A percentile compares a stretch with the other conserved stretches of the same genome.
Conservation (phyloP, 2,329 filamentous ascomycete species). For the Alternaria gansuensis region DNA sequence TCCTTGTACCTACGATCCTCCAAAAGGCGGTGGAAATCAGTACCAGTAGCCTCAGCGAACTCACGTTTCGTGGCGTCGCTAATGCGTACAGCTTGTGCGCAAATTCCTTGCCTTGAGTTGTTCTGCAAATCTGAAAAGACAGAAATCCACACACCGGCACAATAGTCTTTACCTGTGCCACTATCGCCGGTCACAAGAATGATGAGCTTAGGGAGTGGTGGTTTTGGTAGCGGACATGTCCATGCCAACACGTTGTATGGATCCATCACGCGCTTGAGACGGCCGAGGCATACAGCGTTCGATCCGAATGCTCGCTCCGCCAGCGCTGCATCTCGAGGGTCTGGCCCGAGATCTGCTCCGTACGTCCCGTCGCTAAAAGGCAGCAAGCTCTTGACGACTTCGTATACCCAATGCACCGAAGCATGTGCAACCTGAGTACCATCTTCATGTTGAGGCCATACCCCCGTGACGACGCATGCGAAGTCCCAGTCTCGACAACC, state of each 20-base stretch:
- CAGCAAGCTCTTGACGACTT: conserved; percentile 59
- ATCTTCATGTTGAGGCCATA: conserved; percentile 67
- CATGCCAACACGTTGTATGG: conserved; percentile 63
- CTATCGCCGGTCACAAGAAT: conserved; percentile 64
- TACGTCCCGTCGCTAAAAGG: conserved; percentile 64
- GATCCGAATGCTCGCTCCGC: conserved; percentile 66
- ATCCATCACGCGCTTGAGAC: conserved; percentile 62
- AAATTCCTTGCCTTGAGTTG: background rate
- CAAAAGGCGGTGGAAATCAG: conserved; percentile 61
- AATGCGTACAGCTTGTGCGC: conserved; percentile 18
- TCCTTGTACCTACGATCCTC: conserved; percentile 69
- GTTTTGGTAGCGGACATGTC: conserved; percentile 63
- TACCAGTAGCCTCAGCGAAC: conserved; percentile 62
- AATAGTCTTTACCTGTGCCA: conserved; percentile 69
- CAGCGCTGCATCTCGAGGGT: conserved; percentile 64
- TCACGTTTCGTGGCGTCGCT: conserved; percentile 67
- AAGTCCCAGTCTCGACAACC: conserved; percentile 71
- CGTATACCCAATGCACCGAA: conserved; percentile 66
- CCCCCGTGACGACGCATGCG: conserved; percentile 70
- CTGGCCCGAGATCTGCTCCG: conserved; percentile 69
- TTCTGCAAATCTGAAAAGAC: conserved; percentile 43
- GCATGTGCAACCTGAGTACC: conserved; percentile 53
- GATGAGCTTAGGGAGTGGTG: conserved; percentile 34
- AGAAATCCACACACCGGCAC: conserved; percentile 63
- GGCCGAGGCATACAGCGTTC: conserved; percentile 61